Conservation (phyloP, 768 basidiomycete genomes). For the Russula vinacea region DNA sequence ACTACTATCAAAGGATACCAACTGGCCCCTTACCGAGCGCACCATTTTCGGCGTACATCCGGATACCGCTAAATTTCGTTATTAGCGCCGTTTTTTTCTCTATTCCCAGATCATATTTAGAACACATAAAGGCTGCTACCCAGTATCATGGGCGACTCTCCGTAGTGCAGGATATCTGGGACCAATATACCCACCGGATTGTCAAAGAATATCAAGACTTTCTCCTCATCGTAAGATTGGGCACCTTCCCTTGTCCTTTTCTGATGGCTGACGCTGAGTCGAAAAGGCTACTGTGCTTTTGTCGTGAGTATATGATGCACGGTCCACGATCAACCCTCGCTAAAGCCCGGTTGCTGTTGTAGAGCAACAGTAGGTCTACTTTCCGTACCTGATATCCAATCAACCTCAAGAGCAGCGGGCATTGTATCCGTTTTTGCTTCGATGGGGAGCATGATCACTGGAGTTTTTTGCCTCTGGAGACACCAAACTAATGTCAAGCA, state of each 20-base stretch:
- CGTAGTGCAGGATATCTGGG: constrained; percentile 50
- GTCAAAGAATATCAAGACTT: constrained; percentile 57
- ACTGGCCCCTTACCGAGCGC: constrained; percentile 14
- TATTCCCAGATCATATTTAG: constrained; percentile 51
- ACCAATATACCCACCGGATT: constrained; percentile 48
- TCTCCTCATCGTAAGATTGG: constrained; percentile 47
- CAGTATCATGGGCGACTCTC: constrained; percentile 50
- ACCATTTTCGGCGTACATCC: constrained; percentile 26
- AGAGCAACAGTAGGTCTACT: constrained; percentile 53
- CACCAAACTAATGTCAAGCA: constrained; percentile 49
- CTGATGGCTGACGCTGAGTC: background rate
- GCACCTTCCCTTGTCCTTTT: background rate
- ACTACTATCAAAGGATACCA: constrained; percentile 33
- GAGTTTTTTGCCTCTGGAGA: constrained; percentile 55
- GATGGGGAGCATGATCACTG: constrained; percentile 53
- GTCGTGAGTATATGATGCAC: constrained; percentile 39
- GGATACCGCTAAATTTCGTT: constrained; percentile 38
- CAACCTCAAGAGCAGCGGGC: constrained; percentile 36
- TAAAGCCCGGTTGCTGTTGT: constrained; percentile 2
- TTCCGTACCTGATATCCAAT: constrained; percentile 43
- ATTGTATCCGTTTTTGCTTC: constrained; percentile 49
- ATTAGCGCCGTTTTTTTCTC: constrained; percentile 50
- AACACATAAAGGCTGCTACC: constrained; percentile 47
- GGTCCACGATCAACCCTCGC: background rate
- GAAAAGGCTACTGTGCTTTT: constrained; percentile 51